These are phyloP conservation scores for Microcyclospora tardicrescens DNA, from an alignment of 2,329 filamentous ascomycete species.

Conservation along the genomic window DNA sequence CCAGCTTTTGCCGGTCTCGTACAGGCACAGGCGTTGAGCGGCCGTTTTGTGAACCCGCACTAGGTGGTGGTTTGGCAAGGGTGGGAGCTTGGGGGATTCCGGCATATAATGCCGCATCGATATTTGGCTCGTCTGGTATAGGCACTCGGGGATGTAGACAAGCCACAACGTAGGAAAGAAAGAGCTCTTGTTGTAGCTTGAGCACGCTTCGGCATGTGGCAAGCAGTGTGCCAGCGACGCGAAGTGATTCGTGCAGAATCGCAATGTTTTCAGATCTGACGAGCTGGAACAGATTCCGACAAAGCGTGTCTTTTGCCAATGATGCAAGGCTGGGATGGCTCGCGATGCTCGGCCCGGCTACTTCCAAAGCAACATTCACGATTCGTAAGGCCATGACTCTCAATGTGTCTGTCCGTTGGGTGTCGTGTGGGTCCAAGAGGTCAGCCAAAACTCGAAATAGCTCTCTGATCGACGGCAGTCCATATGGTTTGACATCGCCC, in stretches of 20 bases:
- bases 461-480: slow-evolving; percentile 84
- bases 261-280: slow-evolving; percentile 94
- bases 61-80: slow-evolving; percentile 55
- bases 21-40: slow-evolving; percentile 81
- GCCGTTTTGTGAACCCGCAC: slow-evolving; percentile 56
- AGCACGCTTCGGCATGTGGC: slow-evolving; percentile 82
- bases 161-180: slow-evolving; percentile 83
- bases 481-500: slow-evolving; percentile 59
- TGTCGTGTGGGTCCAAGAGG: slow-evolving; percentile 83
- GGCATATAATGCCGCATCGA: slow-evolving; percentile 82
- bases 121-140: slow-evolving; percentile 79
- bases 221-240: slow-evolving; percentile 80
- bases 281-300: slow-evolving; percentile 88
- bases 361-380: slow-evolving; percentile 91
- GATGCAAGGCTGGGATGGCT: slow-evolving; percentile 77
- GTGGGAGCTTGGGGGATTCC: slow-evolving; percentile 88
- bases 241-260: slow-evolving; percentile 81
- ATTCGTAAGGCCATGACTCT: slow-evolving; percentile 94
- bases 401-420: slow-evolving; percentile 86
- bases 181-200: slow-evolving; percentile 93
- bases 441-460: slow-evolving; percentile 89
- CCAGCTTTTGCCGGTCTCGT: slow-evolving; percentile 82
- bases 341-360: slow-evolving; percentile 88
- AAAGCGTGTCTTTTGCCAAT: slow-evolving; percentile 84
- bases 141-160: slow-evolving; percentile 90